Evolutionary conservation across 2,329 filamentous ascomycete genomes (phyloP).

Genomic region (Coleophoma eucalyptorum): DNA sequence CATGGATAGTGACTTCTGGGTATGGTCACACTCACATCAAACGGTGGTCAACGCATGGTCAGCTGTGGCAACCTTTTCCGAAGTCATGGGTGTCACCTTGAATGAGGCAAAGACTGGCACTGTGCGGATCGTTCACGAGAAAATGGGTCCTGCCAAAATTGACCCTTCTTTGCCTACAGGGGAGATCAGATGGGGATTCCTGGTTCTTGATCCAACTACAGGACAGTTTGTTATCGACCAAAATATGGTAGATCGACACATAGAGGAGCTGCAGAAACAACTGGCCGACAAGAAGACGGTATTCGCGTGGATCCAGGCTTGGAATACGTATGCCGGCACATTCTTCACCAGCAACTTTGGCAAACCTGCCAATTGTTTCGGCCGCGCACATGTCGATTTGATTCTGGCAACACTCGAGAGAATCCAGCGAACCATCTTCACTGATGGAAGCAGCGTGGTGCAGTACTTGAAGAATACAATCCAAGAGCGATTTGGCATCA

Average conservation of each 20-base stretch:
- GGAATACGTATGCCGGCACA: conserved; percentile 52
- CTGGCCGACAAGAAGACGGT: conserved; percentile 45
- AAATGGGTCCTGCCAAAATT: conserved; percentile 10
- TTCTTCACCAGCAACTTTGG: conserved; percentile 58
- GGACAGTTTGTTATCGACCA: conserved; percentile 53
- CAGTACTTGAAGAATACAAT: conserved; percentile 45
- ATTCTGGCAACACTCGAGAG: conserved; percentile 46
- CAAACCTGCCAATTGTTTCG: conserved; percentile 49
- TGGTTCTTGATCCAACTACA: conserved; percentile 44
- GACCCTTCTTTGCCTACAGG: conserved; percentile 41
- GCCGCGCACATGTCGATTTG: conserved; percentile 49
- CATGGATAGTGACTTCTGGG: conserved; percentile 64
- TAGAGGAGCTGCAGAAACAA: conserved; percentile 51
- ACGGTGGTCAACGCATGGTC: conserved; percentile 56
- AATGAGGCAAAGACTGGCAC: conserved; percentile 56
- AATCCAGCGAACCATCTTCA: conserved; percentile 49
- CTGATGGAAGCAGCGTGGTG: conserved; percentile 33
- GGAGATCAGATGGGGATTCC: conserved; percentile 55
- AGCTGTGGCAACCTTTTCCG: conserved; percentile 49
- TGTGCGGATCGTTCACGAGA: conserved; percentile 31
- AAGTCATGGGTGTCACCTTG: conserved; percentile 51
- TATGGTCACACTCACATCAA: conserved; percentile 52
- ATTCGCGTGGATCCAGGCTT: conserved; percentile 56
- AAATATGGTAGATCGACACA: conserved; percentile 49
- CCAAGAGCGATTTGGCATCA: conserved; percentile 40